phyloP scores from a whole-genome alignment of 768 basidiomycete genomes.

The Crassisporium funariophilum region DNA sequence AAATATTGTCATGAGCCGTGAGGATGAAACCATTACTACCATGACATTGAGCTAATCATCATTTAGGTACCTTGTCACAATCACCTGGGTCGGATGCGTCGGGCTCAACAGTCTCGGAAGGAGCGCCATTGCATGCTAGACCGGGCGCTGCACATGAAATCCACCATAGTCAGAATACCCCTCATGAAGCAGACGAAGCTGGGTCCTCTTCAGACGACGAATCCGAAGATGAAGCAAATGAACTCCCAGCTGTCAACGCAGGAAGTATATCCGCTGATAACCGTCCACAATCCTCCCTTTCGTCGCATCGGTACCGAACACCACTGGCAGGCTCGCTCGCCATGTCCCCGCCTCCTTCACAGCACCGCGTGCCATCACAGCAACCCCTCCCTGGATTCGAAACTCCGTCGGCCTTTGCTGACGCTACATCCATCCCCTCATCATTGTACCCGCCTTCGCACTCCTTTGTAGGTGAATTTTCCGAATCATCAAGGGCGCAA shows the following conservation, averaged over 20 bases:
- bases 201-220: conserved; percentile 49
- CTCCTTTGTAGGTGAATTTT: conserved; percentile 39
- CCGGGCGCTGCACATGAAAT: conserved; percentile 2
- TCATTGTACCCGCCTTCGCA: conserved; percentile 39
- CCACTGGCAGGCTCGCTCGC: conserved; percentile 66
- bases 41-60: conserved; percentile 1
- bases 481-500: conserved; percentile 40
- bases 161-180: conserved; percentile 8
- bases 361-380: conserved; percentile 51
- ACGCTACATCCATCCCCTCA: conserved; percentile 41
- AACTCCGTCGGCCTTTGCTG: conserved; percentile 73
- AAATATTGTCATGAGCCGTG: conserved; percentile 69
- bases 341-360: conserved; percentile 55
- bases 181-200: conserved; percentile 31
- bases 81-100: conserved; percentile 67
- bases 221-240: conserved; percentile 48
- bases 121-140: conserved; percentile 22
- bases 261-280: conserved; percentile 39
- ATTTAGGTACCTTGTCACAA: conserved; percentile 44
- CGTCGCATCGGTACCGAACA: conserved; percentile 78
- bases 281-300: conserved; percentile 77
- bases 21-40: conserved; percentile 9
- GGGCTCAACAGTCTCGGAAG: conserved; percentile 60
- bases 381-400: conserved; percentile 75
- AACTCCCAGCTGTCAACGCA: conserved; percentile 37